Evolutionary conservation across 257 asterid species (phyloP).

Genomic region (Solanum gandarillasii): DNA sequence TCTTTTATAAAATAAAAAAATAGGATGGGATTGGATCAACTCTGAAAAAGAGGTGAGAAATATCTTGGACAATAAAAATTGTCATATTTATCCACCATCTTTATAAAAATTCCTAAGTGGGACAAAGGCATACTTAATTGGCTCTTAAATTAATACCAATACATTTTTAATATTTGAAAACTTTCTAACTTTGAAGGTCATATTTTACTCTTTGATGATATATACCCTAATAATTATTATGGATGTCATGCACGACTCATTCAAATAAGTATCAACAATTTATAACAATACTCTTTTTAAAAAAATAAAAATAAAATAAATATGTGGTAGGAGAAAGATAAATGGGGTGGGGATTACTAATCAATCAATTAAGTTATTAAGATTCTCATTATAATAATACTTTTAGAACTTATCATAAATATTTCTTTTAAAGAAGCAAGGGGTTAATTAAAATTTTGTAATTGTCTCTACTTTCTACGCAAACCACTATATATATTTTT

Average conservation of each 20-base stretch:
- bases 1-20: not conserved
- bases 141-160: not conserved
- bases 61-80: not conserved
- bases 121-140: not conserved
- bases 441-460: not conserved
- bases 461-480: not conserved
- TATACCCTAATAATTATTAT: not conserved
- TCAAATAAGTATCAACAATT: not conserved
- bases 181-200: not conserved
- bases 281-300: not conserved
- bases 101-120: not conserved
- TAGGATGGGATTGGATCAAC: not conserved
- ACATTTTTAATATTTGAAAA: not conserved
- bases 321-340: not conserved
- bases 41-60: not conserved
- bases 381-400: not conserved
- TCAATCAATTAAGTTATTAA: not conserved
- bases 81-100: not conserved
- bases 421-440: not conserved
- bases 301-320: no score
- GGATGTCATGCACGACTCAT: not conserved
- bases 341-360: no score
- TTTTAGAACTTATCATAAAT: not conserved
- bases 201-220: not conserved
- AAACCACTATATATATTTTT: no score